Evolutionary conservation across 192 early-diverging fungal species (phyloP), one percentile per base, ranked within the genome.

Genomic region (Umbelopsis sp.): DNA sequence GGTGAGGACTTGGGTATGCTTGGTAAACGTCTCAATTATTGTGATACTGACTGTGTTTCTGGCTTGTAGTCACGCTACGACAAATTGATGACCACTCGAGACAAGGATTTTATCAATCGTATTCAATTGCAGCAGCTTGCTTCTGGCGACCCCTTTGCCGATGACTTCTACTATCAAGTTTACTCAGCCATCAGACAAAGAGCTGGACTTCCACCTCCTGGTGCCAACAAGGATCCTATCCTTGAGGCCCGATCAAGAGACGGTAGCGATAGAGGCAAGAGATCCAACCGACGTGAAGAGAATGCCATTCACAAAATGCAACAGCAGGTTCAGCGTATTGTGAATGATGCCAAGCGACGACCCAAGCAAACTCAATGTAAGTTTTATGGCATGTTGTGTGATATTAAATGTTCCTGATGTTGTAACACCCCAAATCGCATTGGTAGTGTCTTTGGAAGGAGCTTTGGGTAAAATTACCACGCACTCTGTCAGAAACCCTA

Each of bases 111-210:
- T 41, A 94, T 99, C 78, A 88, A 95, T 45, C 89, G 91, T 50
- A 96, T 98, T 69, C 97, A 99, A 80, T 89, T 99, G 36, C 91
- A 93, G 36, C 95, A 98, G 81, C 86, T 99, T 36, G 94, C 96
- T 3, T 92, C 93, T 3, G 95, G 95, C 56, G 94, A 97, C 75
- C 97, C 97, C 29, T 91, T 89, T 25, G 84, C 89, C 6, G 97
- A 97, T 69, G 97, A 99, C 72, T 99, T 97, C 75, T 99, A 99
- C 81, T 96, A 91, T 79, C 94, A 97, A 73, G 91, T 97, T 54
- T 96, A 91, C 83, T 90, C 90, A 31, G 86, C 91, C 26, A 85
- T 92, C 44, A 88, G 88, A 44, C 83, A 81, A 68, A 85, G 84
- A 68, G 68, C 71, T 67, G 85, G 80, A 47, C 76, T 80, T 56